These are phyloP conservation scores for Asterophora parasitica DNA, from an alignment of 768 basidiomycete genomes.

Conservation along the genomic window DNA sequence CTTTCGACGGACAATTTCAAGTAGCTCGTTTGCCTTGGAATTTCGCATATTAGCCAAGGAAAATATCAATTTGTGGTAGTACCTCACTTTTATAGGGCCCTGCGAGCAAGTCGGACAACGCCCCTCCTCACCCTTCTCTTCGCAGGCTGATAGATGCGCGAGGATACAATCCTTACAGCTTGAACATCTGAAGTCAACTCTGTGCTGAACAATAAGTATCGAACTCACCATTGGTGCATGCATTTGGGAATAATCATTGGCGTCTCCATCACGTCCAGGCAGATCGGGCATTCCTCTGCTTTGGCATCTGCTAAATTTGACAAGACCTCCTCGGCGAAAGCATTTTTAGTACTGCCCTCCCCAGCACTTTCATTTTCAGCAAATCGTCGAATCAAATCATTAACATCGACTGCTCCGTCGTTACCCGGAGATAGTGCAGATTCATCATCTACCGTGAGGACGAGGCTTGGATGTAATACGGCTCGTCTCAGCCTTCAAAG, in stretches of 20 bases:
- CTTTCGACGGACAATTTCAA: conserved; percentile 53
- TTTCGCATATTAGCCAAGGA: background rate
- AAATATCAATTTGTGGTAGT: background rate
- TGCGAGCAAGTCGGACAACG: conserved; percentile 75
- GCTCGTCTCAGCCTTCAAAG: conserved; percentile 56
- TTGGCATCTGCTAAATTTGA: conserved; percentile 54
- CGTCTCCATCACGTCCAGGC: conserved; percentile 70
- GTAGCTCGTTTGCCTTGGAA: conserved; percentile 49
- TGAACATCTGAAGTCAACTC: background rate
- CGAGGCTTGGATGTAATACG: conserved; percentile 85
- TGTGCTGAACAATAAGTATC: background rate
- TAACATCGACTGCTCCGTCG: conserved; percentile 47
- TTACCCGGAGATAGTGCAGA: conserved; percentile 31
- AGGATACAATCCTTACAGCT: conserved; percentile 92
- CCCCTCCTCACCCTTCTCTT: conserved; percentile 64
- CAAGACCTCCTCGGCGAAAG: conserved; percentile 62
- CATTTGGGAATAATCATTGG: conserved; percentile 71
- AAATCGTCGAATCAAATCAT: conserved; percentile 55
- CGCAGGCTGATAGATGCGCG: conserved; percentile 61
- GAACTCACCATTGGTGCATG: conserved; percentile 66
- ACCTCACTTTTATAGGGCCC: conserved; percentile 58
- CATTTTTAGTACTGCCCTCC: conserved; percentile 26
- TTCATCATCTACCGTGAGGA: conserved; percentile 50
- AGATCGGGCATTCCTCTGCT: conserved; percentile 70
- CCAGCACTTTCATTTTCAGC: conserved; percentile 31